These are phyloP conservation scores for Penicillium manginii DNA, from an alignment of 495 filamentous ascomycete species.

Conservation along the genomic window DNA sequence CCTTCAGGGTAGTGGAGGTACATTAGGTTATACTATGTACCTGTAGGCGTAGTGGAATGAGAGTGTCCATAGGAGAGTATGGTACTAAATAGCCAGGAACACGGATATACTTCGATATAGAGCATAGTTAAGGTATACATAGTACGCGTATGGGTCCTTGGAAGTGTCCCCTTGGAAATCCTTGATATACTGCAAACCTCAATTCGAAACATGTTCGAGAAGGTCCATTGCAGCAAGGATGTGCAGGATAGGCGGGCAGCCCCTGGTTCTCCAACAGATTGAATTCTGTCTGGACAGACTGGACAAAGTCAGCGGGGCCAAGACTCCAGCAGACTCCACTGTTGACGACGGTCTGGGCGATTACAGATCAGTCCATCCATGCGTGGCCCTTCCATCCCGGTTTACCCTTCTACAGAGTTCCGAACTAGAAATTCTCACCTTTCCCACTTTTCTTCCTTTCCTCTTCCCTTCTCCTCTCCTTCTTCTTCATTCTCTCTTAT, in stretches of 20 bases:
- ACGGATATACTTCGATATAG: too few relatives aligned
- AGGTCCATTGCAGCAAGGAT: constrained; percentile 1
- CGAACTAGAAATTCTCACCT: constrained; percentile 12
- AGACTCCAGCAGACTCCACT: constrained; percentile 28
- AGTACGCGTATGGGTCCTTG: too few relatives aligned
- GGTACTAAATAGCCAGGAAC: too few relatives aligned
- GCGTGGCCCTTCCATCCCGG: constrained; percentile 3
- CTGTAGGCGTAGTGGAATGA: too few relatives aligned
- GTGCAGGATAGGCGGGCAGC: neutral
- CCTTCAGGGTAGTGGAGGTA: neutral
- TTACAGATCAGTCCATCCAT: constrained; percentile 1
- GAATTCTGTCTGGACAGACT: constrained; percentile 20
- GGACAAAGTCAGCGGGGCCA: constrained; percentile 20
- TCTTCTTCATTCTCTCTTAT: constrained; percentile 4
- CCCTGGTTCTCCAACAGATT: constrained; percentile 18
- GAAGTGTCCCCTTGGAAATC: too few relatives aligned
- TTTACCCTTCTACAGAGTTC: neutral
- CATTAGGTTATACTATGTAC: neutral
- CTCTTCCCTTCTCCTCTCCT: constrained; percentile 3
- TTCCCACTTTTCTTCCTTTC: constrained; percentile 15
- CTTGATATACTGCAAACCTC: neutral
- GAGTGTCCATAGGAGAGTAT: too few relatives aligned
- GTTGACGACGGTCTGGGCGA: constrained; percentile 30
- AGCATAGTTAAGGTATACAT: too few relatives aligned
- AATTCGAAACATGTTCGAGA: constrained; percentile 18